phyloP scores from a whole-genome alignment of 306 rosid genomes.

The Crataegus laevigata region DNA sequence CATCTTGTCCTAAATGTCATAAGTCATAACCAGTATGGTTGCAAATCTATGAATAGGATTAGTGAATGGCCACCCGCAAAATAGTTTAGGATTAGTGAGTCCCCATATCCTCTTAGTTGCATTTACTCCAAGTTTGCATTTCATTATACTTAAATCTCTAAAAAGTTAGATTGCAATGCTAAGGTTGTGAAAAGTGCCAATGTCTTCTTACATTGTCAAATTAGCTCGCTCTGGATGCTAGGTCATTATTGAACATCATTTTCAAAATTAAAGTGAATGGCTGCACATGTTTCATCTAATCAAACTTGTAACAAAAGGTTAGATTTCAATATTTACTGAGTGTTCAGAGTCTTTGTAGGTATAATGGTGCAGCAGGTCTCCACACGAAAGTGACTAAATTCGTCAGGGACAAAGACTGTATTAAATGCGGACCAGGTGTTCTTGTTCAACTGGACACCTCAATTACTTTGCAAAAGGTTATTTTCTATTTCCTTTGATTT shows the following conservation, averaged over 20 bases:
- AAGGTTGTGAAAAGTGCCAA: neutral
- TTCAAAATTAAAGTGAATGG: neutral
- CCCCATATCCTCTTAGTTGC: neutral
- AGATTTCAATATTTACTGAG: conserved; percentile 2
- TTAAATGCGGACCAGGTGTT: conserved; percentile 91
- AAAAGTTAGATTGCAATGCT: neutral
- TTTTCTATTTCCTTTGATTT: conserved; percentile 3
- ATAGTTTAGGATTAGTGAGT: neutral
- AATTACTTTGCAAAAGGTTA: conserved; percentile 77
- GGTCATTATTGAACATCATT: neutral
- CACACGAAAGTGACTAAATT: conserved; percentile 94
- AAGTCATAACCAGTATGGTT: neutral
- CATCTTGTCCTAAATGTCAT: neutral
- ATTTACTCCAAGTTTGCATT: neutral
- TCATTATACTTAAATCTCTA: neutral
- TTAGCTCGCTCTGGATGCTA: neutral
- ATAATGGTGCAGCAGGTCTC: conserved; percentile 89
- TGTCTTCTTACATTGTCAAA: neutral
- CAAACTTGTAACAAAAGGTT: neutral
- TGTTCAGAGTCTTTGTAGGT: conserved; percentile 43
- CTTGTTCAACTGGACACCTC: conserved; percentile 80
- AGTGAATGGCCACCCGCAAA: neutral
- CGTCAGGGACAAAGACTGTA: conserved; percentile 82
- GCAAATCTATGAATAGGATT: neutral
- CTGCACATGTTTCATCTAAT: neutral